Percentiles rank a stretch among this genome's conserved stretches.
Conservation (phyloP, 352 stramenopile genomes). For the Phytopythium vexans region DNA sequence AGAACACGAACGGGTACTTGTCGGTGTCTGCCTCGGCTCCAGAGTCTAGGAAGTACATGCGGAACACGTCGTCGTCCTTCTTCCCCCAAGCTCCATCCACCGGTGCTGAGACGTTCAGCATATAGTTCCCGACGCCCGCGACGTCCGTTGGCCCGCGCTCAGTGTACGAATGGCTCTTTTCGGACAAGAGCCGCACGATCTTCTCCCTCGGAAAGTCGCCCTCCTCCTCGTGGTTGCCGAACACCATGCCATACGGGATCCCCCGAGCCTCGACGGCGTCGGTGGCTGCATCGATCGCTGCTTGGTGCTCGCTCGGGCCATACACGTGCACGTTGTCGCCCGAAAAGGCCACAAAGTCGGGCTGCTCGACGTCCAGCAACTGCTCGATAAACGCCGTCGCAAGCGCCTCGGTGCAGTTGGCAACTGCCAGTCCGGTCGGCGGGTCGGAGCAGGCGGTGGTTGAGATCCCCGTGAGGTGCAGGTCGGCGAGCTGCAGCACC, state of each 20-base stretch:
- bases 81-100: conserved; percentile 25
- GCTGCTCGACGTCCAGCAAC: conserved; percentile 54
- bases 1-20: conserved; percentile 29
- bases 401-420: conserved; percentile 36
- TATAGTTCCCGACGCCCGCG: conserved; percentile 57
- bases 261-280: conserved; percentile 27
- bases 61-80: conserved; percentile 28
- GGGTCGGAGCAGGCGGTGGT: conserved; percentile 21
- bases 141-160: conserved; percentile 27
- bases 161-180: conserved; percentile 41
- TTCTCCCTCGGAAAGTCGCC: conserved; percentile 20
- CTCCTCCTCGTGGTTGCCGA: conserved; percentile 69
- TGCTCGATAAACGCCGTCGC: conserved; percentile 53
- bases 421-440: conserved; percentile 14
- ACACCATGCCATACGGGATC: conserved; percentile 59
- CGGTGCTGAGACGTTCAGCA: conserved; percentile 39
- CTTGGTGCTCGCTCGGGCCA: conserved; percentile 14
- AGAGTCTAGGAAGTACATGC: conserved; percentile 68
- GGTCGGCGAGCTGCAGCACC: conserved; percentile 66
- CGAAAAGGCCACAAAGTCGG: conserved; percentile 63
- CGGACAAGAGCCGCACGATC: conserved; percentile 29
- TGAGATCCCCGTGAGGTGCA: conserved; percentile 48
- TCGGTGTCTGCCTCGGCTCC: conserved; percentile 18
- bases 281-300: conserved; percentile 33
- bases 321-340: conserved; percentile 56